A percentile compares a stretch with the other conserved stretches of the same genome.
Evolutionary conservation across 2,329 filamentous ascomycete species (phyloP).

Genomic region (Diplodia scrobiculata): DNA sequence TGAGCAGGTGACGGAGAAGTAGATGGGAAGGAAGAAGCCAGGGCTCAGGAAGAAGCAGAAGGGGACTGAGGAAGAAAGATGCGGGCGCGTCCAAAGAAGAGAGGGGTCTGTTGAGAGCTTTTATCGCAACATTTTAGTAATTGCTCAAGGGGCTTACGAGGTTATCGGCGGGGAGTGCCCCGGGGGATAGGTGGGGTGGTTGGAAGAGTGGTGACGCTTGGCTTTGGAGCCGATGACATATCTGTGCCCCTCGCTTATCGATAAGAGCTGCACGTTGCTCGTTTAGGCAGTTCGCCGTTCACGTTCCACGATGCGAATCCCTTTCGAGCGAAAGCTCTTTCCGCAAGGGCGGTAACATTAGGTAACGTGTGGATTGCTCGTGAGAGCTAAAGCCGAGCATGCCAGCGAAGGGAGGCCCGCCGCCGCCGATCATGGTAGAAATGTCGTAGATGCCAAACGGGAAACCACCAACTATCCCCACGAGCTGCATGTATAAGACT

Average conservation of each 20-base stretch:
- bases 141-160: not conserved
- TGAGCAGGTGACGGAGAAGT: not conserved
- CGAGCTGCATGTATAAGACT: too few relatives aligned
- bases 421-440: too few relatives aligned
- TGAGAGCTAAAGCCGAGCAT: too few relatives aligned
- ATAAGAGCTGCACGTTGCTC: not conserved
- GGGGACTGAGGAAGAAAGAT: not conserved
- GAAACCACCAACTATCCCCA: too few relatives aligned
- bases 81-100: not conserved
- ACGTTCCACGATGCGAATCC: not conserved
- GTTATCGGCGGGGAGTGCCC: not conserved
- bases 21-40: not conserved
- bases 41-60: not conserved
- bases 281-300: not conserved
- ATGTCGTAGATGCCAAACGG: too few relatives aligned
- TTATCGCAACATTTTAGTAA: not conserved
- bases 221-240: constrained; percentile 1
- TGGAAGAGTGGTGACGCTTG: constrained; percentile 9
- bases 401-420: too few relatives aligned
- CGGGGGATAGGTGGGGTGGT: constrained; percentile 3
- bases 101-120: not conserved
- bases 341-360: too few relatives aligned
- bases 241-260: constrained; percentile 1
- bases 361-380: too few relatives aligned
- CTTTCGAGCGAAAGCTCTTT: too few relatives aligned